Base-by-base conservation (phyloP, 1,284 basidiomycete species). In the Ustilago xerochloae region DNA sequence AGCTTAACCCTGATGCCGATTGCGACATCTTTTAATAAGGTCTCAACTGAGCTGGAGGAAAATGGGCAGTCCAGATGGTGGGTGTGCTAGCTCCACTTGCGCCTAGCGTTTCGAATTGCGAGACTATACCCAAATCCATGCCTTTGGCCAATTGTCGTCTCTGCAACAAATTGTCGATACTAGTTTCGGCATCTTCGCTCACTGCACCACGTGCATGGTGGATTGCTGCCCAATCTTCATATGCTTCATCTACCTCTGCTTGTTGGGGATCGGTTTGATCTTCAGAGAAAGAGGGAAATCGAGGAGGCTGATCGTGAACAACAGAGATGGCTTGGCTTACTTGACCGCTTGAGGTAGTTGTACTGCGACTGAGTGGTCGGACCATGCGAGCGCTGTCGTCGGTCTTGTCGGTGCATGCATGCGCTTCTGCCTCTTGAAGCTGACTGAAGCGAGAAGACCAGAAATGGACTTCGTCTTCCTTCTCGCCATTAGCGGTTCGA, bases 151-250 rank as follows among this genome's bases (percentile, higher is more conserved):
- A 15, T 39, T 65, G 61, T 18, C 57, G 53, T n/a, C 53, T 43
- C 26, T 66, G 59, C 47, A 63, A 22, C 15, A 66, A 46, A 15
- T 63, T 54, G 30, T 70, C 58, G 30, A 70, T 60, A 33, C 67
- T 66, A 12, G 63, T 29, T 38, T 70, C 63, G 29, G 65, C 57
- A 47, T 75, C 72, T 26, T 75, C 72, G 8, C 53, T 55, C 1
- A 41, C 61, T 0, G 60, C 72, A 12, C 70, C 70, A n/a, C 61
- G 45, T 18, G 70, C 70, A 6, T 67, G 70, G 24, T 64, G 70
- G 57, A 73, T 67, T 4, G 70, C 70, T 20, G 70, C 70, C 70
- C 70, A 73, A 33, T 73, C 70, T 28, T 73, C 63, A 30, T 70
- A 66, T 7, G 60, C 67, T 47, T 75, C 66, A 51, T 63, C 71